phyloP scores from a whole-genome alignment of 202 grass and related monocot species.

The Alloteropsis angusta region DNA sequence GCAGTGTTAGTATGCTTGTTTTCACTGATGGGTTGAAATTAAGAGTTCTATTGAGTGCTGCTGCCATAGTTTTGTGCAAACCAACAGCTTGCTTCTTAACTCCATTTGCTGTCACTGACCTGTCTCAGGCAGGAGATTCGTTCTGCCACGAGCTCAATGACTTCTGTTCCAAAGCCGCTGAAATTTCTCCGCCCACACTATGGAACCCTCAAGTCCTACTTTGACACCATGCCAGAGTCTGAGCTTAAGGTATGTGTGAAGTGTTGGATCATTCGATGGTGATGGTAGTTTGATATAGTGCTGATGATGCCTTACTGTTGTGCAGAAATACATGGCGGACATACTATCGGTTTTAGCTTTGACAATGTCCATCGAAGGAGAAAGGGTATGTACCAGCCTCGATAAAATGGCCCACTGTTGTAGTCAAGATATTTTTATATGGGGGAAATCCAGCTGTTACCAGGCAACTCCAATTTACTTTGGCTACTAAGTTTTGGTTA shows the following conservation, averaged over 20 bases:
- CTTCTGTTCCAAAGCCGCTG: constrained; percentile 90
- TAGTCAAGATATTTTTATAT: background rate
- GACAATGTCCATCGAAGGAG: constrained; percentile 91
- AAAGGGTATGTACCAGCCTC: constrained; percentile 54
- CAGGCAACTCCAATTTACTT: background rate
- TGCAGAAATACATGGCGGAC: constrained; percentile 86
- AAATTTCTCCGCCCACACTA: constrained; percentile 97
- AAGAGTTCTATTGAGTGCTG: background rate
- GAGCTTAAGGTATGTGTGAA: constrained; percentile 70
- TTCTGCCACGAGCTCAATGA: constrained; percentile 96
- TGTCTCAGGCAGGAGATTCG: constrained; percentile 78
- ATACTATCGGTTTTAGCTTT: constrained; percentile 85
- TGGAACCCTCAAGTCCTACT: constrained; percentile 75
- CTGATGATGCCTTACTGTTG: constrained; percentile 1
- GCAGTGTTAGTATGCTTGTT: background rate
- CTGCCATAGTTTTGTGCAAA: background rate
- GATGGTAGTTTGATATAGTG: background rate
- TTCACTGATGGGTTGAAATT: background rate
- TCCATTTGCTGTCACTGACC: background rate
- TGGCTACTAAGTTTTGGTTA: background rate
- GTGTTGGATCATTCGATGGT: background rate
- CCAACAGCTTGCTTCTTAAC: background rate
- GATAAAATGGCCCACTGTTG: background rate
- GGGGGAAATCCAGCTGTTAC: background rate
- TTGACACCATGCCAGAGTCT: constrained; percentile 68